phyloP scores from a whole-genome alignment of 2,329 filamentous ascomycete genomes.

The Exophiala calicioides region DNA sequence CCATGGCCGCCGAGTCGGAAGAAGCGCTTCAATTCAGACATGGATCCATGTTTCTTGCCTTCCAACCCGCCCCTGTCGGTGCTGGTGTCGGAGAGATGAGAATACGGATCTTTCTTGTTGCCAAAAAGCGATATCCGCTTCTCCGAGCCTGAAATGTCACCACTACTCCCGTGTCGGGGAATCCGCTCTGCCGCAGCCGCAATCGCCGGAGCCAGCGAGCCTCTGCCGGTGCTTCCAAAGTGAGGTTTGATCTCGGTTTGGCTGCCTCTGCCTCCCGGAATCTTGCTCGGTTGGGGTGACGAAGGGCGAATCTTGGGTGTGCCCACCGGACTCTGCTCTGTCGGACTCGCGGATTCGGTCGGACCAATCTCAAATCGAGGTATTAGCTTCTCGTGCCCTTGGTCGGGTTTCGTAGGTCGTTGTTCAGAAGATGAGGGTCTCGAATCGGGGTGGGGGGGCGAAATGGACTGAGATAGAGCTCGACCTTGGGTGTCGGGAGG shows the following conservation, averaged over 20 bases:
- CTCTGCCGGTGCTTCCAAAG: constrained; percentile 31
- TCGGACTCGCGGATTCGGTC: constrained; percentile 56
- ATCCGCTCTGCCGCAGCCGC: constrained; percentile 35
- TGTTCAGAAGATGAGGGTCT: constrained; percentile 44
- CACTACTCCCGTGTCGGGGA: constrained; percentile 50
- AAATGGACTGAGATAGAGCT: constrained; percentile 31
- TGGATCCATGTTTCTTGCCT: constrained; percentile 69
- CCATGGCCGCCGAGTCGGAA: constrained; percentile 71
- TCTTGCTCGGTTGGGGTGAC: constrained; percentile 46
- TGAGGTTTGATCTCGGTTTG: constrained; percentile 23
- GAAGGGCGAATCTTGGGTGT: constrained; percentile 46
- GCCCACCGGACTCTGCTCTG: constrained; percentile 63
- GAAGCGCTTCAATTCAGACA: constrained; percentile 95
- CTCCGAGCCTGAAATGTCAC: constrained; percentile 43
- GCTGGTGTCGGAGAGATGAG: constrained; percentile 48
- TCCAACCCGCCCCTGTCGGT: constrained; percentile 40
- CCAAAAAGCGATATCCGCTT: constrained; percentile 59
- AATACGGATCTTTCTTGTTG: constrained; percentile 52
- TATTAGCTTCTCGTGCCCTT: constrained; percentile 46
- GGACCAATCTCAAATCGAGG: constrained; percentile 60
- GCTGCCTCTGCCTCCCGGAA: constrained; percentile 31
- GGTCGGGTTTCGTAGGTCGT: constrained; percentile 44
- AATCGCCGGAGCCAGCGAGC: constrained; percentile 31
- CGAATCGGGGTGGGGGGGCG: constrained; percentile 42
- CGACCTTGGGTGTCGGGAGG: constrained; percentile 45